These are phyloP conservation scores for Babjeviella inositovora DNA, from an alignment of 805 yeast species.

Conservation along the genomic window DNA sequence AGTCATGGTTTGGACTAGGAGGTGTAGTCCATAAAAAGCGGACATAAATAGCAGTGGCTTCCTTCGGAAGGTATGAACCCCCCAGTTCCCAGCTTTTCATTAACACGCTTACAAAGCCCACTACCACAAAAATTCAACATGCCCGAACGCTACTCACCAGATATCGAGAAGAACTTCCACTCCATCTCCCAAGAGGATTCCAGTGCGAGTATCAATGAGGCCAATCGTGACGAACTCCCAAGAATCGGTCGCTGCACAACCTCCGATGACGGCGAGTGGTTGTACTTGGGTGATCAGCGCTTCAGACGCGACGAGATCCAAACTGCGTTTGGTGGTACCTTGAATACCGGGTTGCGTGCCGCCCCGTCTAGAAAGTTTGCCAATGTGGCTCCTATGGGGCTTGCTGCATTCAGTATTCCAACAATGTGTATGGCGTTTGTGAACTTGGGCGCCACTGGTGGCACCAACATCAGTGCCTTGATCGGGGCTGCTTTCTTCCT, in stretches of 20 bases:
- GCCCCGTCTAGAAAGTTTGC: constrained; percentile 12
- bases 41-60: too few relatives aligned
- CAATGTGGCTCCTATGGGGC: too few relatives aligned
- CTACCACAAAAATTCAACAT: too few relatives aligned
- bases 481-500: constrained; percentile 27
- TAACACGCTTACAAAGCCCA: too few relatives aligned
- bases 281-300: constrained; percentile 20
- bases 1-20: too few relatives aligned
- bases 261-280: constrained; percentile 21
- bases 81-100: too few relatives aligned
- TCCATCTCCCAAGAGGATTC: too few relatives aligned
- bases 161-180: constrained; percentile 2
- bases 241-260: constrained; percentile 7
- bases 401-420: too few relatives aligned
- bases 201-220: too few relatives aligned
- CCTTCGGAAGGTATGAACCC: too few relatives aligned
- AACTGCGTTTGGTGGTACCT: constrained; percentile 47
- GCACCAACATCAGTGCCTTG: constrained; percentile 20
- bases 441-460: constrained; percentile 29
- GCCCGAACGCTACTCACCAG: constrained; percentile 1
- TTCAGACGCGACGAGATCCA: constrained; percentile 39
- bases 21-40: too few relatives aligned
- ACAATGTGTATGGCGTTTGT: too few relatives aligned
- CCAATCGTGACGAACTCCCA: not conserved
- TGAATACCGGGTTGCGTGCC: constrained; percentile 20